Conservation (phyloP, 78 protist species). For the Acrasis kona region DNA sequence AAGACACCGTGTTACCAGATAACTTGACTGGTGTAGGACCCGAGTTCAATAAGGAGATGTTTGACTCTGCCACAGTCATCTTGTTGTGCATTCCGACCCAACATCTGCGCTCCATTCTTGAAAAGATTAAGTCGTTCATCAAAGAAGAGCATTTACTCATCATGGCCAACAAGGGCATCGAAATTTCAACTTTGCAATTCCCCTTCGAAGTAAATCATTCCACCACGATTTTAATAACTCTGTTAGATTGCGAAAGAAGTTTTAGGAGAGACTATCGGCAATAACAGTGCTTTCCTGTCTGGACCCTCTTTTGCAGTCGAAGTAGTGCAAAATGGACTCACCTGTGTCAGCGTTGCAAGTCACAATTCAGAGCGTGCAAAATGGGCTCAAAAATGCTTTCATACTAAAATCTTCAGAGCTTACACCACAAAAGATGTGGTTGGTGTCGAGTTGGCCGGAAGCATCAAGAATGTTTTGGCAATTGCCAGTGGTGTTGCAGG, state of each 20-base stretch:
- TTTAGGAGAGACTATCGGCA: conserved; percentile 11
- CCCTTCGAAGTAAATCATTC: too few relatives aligned
- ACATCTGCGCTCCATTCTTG: background rate
- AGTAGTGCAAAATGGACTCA: background rate
- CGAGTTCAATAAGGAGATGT: background rate
- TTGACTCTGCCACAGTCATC: background rate
- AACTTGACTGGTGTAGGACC: background rate
- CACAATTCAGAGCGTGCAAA: background rate
- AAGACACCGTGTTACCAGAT: background rate
- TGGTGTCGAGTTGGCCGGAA: conserved; percentile 29
- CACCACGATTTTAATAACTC: too few relatives aligned
- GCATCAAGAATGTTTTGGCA: conserved; percentile 30
- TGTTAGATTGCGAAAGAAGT: conserved; percentile 2
- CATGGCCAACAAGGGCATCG: background rate
- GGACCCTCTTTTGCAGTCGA: conserved; percentile 36
- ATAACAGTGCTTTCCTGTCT: conserved; percentile 1
- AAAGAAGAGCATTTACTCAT: background rate
- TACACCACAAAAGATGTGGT: conserved; percentile 11
- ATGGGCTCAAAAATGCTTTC: conserved; percentile 1
- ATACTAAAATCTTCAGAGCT: conserved; percentile 3
- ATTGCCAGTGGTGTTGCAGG: conserved; percentile 21
- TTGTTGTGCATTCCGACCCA: background rate
- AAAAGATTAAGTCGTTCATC: background rate
- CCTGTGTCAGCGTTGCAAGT: conserved; percentile 17
- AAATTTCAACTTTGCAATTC: conserved; percentile 3